Conservation (phyloP, 495 filamentous ascomycete species). For the Xylaria palmicola region DNA sequence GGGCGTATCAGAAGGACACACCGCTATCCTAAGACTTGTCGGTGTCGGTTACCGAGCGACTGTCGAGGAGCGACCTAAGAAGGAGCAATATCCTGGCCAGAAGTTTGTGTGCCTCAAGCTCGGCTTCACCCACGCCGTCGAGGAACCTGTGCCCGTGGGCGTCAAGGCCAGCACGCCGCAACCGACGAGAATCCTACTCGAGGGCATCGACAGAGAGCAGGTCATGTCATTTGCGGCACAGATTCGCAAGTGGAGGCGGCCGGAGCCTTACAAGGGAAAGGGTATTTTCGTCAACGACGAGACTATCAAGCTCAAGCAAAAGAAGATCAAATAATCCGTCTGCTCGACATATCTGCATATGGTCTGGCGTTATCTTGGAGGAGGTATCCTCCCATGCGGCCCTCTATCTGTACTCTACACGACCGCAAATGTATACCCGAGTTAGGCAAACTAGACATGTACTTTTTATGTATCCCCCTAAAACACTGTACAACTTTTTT, state of each 20-base stretch:
- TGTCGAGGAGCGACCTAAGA: conserved; percentile 75
- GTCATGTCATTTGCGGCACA: conserved; percentile 88
- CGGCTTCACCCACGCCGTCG: conserved; percentile 92
- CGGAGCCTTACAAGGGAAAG: conserved; percentile 99
- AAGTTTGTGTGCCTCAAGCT: conserved; percentile 89
- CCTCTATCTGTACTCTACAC: conserved; percentile 32
- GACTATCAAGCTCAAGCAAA: conserved; percentile 95
- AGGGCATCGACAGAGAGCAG: conserved; percentile 79
- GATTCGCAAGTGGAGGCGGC: conserved; percentile 82
- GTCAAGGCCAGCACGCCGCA: conserved; percentile 86
- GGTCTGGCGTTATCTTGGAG: conserved; percentile 10
- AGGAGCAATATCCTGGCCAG: conserved; percentile 72
- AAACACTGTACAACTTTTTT: conserved; percentile 5
- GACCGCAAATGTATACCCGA: conserved; percentile 28
- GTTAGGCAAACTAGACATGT: conserved; percentile 23
- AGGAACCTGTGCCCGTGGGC: conserved; percentile 76
- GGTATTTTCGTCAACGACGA: conserved; percentile 97
- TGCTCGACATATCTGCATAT: conserved; percentile 25
- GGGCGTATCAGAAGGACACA: conserved; percentile 94
- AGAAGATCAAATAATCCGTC: conserved; percentile 84
- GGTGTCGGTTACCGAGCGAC: conserved; percentile 94
- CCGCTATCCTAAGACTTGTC: conserved; percentile 87
- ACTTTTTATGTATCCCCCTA: conserved; percentile 27
- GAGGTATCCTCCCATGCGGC: neutral
- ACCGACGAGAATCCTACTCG: conserved; percentile 89